Conservation (phyloP, 2,329 filamentous ascomycete species). For the Pestalotiopsis sp. region DNA sequence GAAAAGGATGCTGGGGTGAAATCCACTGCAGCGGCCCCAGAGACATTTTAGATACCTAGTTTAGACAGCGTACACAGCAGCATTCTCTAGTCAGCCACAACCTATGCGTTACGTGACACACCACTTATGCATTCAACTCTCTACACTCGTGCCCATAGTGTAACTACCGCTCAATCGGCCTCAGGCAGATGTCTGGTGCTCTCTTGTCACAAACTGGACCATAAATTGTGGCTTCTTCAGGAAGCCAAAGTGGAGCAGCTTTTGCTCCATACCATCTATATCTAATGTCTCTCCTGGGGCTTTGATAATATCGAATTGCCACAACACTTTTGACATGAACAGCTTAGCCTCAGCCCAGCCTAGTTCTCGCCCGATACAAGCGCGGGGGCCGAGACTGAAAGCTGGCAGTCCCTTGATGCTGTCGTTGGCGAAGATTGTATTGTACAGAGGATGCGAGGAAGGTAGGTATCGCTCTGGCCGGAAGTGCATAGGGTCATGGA, state of each 20-base stretch:
- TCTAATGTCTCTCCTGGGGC: constrained; percentile 3
- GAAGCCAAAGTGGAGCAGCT: constrained; percentile 17
- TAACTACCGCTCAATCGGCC: too few relatives aligned
- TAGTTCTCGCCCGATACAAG: constrained; percentile 14
- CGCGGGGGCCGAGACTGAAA: constrained; percentile 17
- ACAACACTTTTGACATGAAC: constrained; percentile 13
- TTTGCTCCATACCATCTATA: background rate
- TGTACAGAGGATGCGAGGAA: constrained; percentile 9
- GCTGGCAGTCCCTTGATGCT: constrained; percentile 11
- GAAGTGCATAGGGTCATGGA: constrained; percentile 16
- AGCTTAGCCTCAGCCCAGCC: constrained; percentile 12
- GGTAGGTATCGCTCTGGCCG: constrained; percentile 18
- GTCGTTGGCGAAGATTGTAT: constrained; percentile 12
- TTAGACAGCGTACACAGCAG: too few relatives aligned
- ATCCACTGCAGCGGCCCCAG: too few relatives aligned
- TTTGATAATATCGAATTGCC: constrained; percentile 1
- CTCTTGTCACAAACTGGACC: background rate
- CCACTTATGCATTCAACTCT: too few relatives aligned
- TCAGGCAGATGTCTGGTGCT: too few relatives aligned
- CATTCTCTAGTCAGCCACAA: too few relatives aligned
- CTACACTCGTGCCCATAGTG: too few relatives aligned
- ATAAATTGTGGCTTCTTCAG: background rate
- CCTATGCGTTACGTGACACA: too few relatives aligned
- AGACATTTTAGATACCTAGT: too few relatives aligned
- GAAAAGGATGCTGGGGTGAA: too few relatives aligned